Evolutionary conservation across 2,329 filamentous ascomycete species (phyloP), one percentile per base, ranked within the genome.

Genomic region (Cryphonectria radicalis): DNA sequence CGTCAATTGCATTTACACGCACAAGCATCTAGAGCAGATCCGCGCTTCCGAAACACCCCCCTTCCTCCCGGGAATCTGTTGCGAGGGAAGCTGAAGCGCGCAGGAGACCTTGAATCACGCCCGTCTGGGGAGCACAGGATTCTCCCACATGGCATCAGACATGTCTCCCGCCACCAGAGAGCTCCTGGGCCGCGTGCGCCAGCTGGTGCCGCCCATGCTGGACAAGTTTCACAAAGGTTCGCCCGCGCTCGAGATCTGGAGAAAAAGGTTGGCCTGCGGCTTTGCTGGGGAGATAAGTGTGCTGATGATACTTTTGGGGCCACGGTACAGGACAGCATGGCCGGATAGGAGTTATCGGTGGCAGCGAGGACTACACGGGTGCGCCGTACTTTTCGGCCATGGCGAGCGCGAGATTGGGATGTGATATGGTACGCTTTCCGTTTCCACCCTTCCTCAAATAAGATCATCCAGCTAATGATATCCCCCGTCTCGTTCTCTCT

Each of bases 361-460:
- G 96, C 57, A 97, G 94, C 78, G 91, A 95, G 80, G 95, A 98
- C 82, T 99, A 98, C 80, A 98, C 96, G 1, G 96, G 96, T 53
- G 96, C 96, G 71, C 96, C 96, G 17, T 99, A 97, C 84, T 99
- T 99, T 83, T 98, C 95, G 28, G 95, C 95, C 74, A 98, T 98
- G 90, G 96, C 96, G 17, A 97, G 94, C 75, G 96, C 96, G 63
- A 90, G 92, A 77, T 84, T 98, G 71, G 96, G 95, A 5, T 94
- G 92, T 77, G 94, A 97, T 78, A 93, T 97, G 93, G 94, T 95
- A 85, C 69, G 82, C 75, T 4, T 11, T 0, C 19, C 66, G 50
- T 67, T 32, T 35, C 43, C 60, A 35, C 22, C 68, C 19, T 32
- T 32, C 40, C 25, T 22, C 46, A 22, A 14, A 46, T 37, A 57